Evolutionary conservation across 2,329 filamentous ascomycete genomes (phyloP).

Genomic region (Fusarium sp.): DNA sequence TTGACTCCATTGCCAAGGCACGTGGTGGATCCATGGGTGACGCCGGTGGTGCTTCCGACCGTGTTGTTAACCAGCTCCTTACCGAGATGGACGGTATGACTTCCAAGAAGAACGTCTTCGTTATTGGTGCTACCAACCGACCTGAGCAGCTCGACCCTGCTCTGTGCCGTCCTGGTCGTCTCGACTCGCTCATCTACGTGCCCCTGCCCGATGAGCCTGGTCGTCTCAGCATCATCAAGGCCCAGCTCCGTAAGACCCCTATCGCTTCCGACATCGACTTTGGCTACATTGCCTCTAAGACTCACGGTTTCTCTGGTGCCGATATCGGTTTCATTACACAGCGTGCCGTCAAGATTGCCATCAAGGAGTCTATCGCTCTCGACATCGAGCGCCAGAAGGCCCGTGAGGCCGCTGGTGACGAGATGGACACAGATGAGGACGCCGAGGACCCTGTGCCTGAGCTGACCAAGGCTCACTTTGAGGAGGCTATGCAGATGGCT

Average conservation of each 20-base stretch:
- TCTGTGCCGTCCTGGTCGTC: conserved; percentile 96
- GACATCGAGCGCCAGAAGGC: conserved; percentile 94
- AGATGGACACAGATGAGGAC: conserved; percentile 77
- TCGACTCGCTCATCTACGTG: conserved; percentile 98
- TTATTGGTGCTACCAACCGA: conserved; percentile 98
- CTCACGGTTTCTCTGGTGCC: conserved; percentile 98
- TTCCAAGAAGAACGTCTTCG: conserved; percentile 99
- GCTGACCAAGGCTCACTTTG: conserved; percentile 95
- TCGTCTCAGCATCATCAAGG: conserved; percentile 89
- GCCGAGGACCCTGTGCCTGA: conserved; percentile 94
- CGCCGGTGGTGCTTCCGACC: conserved; percentile 97
- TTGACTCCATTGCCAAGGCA: conserved; percentile 99
- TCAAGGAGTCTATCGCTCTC: conserved; percentile 91
- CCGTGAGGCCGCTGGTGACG: conserved; percentile 85
- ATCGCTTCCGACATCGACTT: conserved; percentile 89
- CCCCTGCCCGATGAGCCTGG: conserved; percentile 93
- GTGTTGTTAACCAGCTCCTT: conserved; percentile 99
- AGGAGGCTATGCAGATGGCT: conserved; percentile 97
- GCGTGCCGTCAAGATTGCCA: conserved; percentile 98
- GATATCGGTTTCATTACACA: conserved; percentile 99
- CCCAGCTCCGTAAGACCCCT: conserved; percentile 98
- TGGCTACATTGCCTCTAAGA: conserved; percentile 93
- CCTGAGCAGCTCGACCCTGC: conserved; percentile 98
- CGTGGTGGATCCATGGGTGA: conserved; percentile 97
- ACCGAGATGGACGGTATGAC: conserved; percentile 99